A percentile compares a stretch with the other conserved stretches of the same genome.
These are phyloP conservation scores for Russula abietina DNA, from an alignment of 768 basidiomycete genomes.

Conservation along the genomic window DNA sequence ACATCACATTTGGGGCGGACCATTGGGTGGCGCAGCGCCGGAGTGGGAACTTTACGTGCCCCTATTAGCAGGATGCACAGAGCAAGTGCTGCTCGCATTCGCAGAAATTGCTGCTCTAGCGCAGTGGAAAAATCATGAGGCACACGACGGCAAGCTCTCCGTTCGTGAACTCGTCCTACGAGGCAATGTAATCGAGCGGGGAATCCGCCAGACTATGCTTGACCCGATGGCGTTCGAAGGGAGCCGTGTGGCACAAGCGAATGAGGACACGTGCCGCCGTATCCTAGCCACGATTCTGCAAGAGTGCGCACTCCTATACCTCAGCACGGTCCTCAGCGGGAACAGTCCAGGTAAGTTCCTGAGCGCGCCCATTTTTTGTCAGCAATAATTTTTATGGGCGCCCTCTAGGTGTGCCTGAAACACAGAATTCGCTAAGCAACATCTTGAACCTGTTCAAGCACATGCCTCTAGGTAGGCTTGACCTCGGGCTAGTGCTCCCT, in stretches of 20 bases:
- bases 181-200: constrained; percentile 66
- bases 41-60: constrained; percentile 56
- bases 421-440: constrained; percentile 17
- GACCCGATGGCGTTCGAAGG: constrained; percentile 39
- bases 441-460: constrained; percentile 21
- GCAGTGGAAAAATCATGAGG: constrained; percentile 66
- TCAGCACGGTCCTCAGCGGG: constrained; percentile 24
- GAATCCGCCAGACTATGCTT: constrained; percentile 43
- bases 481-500: constrained; percentile 22
- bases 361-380: background rate
- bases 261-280: constrained; percentile 21
- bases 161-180: constrained; percentile 67
- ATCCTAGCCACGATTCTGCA: constrained; percentile 23
- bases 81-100: constrained; percentile 69
- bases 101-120: constrained; percentile 69
- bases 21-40: constrained; percentile 27
- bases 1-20: constrained; percentile 42
- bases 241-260: constrained; percentile 8
- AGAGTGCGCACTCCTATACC: constrained; percentile 23
- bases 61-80: constrained; percentile 66
- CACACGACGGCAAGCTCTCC: constrained; percentile 60
- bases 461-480: constrained; percentile 19
- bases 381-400: constrained; percentile 13
- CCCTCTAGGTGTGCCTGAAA: constrained; percentile 24
- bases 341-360: constrained; percentile 23